These are phyloP conservation scores for Celoporthe dispersa DNA, from an alignment of 2,329 filamentous ascomycete genomes.

Conservation along the genomic window DNA sequence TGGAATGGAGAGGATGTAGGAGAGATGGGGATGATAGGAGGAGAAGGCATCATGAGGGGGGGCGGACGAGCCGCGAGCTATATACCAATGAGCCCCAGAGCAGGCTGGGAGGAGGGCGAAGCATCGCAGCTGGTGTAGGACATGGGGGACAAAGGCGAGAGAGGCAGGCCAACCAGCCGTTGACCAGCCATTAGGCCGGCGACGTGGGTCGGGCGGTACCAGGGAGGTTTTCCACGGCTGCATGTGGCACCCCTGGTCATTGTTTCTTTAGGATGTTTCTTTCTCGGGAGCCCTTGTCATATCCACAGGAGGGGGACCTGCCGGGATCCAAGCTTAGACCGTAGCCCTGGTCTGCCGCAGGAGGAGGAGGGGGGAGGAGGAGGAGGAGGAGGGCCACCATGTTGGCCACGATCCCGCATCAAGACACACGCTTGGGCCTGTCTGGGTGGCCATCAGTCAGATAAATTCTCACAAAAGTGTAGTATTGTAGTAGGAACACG, in stretches of 20 bases:
- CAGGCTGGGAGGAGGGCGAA: conserved; percentile 12
- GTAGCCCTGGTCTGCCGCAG: conserved; percentile 9
- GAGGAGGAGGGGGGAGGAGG: neutral
- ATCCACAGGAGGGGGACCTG: conserved; percentile 17
- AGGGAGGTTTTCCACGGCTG: conserved; percentile 24
- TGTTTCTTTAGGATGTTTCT: conserved; percentile 25
- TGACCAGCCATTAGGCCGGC: conserved; percentile 22
- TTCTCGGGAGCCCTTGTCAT: conserved; percentile 12
- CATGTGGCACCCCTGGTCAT: conserved; percentile 16
- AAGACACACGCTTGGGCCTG: conserved; percentile 11
- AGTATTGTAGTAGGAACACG: neutral
- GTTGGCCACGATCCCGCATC: neutral
- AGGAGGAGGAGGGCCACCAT: neutral
- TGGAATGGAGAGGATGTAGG: conserved; percentile 5
- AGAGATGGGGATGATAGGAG: conserved; percentile 31
- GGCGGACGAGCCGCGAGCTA: conserved; percentile 19
- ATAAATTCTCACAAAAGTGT: neutral
- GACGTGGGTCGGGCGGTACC: conserved; percentile 20
- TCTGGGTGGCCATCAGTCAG: conserved; percentile 11
- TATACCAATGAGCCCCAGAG: conserved; percentile 22
- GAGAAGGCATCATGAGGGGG: conserved; percentile 10
- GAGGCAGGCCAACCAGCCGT: neutral
- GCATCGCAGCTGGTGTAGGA: conserved; percentile 12
- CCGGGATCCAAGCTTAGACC: conserved; percentile 9
- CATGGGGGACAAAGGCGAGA: conserved; percentile 4